These are phyloP conservation scores for Phytopythium oedochilum DNA, from an alignment of 352 stramenopile genomes.

Conservation along the genomic window DNA sequence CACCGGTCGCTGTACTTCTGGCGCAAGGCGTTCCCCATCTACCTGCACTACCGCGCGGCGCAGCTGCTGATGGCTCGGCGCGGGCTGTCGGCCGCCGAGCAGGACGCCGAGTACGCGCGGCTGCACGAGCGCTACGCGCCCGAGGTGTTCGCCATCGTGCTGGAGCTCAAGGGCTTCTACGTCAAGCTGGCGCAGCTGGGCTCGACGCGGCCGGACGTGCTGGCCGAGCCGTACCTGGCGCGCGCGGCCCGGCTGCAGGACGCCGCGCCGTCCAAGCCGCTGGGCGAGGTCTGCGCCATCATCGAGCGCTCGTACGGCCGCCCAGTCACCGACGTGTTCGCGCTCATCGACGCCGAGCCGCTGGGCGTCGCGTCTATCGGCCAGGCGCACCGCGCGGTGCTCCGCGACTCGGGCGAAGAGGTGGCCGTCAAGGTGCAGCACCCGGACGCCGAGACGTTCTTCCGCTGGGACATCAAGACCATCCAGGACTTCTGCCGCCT, in stretches of 20 bases:
- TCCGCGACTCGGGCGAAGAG: constrained; percentile 54
- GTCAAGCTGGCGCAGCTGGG: constrained; percentile 83
- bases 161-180: constrained; percentile 86
- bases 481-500: constrained; percentile 94
- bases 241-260: constrained; percentile 73
- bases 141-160: constrained; percentile 76
- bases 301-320: constrained; percentile 72
- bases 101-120: constrained; percentile 65
- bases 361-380: constrained; percentile 81
- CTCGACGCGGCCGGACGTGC: constrained; percentile 74
- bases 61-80: constrained; percentile 72
- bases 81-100: constrained; percentile 36
- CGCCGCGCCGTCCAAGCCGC: constrained; percentile 67
- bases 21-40: constrained; percentile 85
- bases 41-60: constrained; percentile 71
- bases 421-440: constrained; percentile 93
- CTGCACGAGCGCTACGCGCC: constrained; percentile 76
- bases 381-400: constrained; percentile 72
- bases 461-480: constrained; percentile 95
- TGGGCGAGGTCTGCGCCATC: constrained; percentile 70
- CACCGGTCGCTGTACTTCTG: constrained; percentile 80
- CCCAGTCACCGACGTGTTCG: constrained; percentile 48
- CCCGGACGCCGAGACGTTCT: constrained; percentile 91
- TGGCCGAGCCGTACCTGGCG: constrained; percentile 78
- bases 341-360: constrained; percentile 56